Conservation (phyloP, 768 basidiomycete species). For the Nevesoporus exiguus region DNA sequence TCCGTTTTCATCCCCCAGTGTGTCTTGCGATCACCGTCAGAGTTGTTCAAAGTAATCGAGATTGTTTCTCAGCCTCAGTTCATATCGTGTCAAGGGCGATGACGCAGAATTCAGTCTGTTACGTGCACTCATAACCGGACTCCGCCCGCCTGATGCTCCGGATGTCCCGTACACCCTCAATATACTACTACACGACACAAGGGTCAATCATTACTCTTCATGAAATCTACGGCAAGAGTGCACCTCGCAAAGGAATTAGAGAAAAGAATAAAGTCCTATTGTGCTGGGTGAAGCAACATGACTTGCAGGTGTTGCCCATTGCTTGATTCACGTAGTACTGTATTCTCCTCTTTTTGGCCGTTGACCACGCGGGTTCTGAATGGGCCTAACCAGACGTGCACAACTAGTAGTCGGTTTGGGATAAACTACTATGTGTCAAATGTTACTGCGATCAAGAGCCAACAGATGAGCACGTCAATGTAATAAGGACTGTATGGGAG, state of each 20-base stretch:
- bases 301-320: conserved; percentile 62
- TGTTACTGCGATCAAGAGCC: background rate
- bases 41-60: background rate
- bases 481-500: conserved; percentile 3
- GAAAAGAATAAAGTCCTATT: conserved; percentile 45
- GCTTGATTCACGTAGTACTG: conserved; percentile 38
- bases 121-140: conserved; percentile 72
- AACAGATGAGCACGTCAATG: background rate
- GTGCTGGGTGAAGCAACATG: conserved; percentile 61
- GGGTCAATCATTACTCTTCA: conserved; percentile 61
- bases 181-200: conserved; percentile 65
- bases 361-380: background rate
- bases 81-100: conserved; percentile 13
- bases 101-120: conserved; percentile 51
- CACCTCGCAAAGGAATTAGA: conserved; percentile 60
- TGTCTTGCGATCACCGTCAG: background rate
- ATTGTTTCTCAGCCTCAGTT: conserved; percentile 20
- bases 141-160: conserved; percentile 42
- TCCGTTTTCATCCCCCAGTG: conserved; percentile 27
- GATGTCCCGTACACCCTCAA: conserved; percentile 58
- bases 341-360: background rate
- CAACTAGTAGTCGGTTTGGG: background rate
- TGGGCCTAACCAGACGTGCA: background rate
- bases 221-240: conserved; percentile 50
- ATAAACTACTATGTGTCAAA: background rate